phyloP scores from a whole-genome alignment of 306 rosid species.

The Gynostemma pentaphyllum region DNA sequence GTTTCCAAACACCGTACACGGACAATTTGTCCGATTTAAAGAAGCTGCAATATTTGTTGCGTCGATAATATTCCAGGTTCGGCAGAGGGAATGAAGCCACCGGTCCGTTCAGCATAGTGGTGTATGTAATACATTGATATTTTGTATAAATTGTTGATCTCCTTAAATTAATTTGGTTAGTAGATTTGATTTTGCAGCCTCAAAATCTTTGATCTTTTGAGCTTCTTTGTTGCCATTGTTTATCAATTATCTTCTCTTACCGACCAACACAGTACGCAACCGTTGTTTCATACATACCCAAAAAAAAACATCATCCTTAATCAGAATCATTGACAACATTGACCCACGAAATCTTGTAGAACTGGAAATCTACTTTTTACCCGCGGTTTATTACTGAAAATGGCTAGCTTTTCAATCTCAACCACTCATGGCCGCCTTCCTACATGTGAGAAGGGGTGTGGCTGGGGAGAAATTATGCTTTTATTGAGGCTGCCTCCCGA shows the following conservation, averaged over 20 bases:
- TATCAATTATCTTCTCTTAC: background rate
- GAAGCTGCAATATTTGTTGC: background rate
- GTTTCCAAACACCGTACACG: background rate
- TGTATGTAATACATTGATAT: constrained; percentile 14
- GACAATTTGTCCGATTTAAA: background rate
- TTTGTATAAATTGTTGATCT: constrained; percentile 7
- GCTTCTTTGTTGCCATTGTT: background rate
- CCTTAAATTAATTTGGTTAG: constrained; percentile 5
- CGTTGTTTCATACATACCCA: too few species aligned
- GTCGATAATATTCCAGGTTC: background rate
- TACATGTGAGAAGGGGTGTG: too few species aligned
- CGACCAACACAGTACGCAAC: too few species aligned
- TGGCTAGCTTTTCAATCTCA: too few species aligned
- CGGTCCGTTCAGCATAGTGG: constrained; percentile 11
- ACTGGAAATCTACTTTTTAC: too few species aligned
- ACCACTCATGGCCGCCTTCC: too few species aligned
- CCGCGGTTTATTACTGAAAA: too few species aligned
- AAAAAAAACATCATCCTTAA: too few species aligned
- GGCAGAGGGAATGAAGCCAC: constrained; percentile 17
- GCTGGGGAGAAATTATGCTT: too few species aligned
- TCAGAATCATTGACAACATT: too few species aligned
- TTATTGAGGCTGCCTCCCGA: too few species aligned
- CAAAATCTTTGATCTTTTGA: background rate
- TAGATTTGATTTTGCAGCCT: background rate
- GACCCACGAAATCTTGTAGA: too few species aligned